Evolutionary conservation across 306 rosid species (phyloP).

Genomic region (Cicer yamashitae): DNA sequence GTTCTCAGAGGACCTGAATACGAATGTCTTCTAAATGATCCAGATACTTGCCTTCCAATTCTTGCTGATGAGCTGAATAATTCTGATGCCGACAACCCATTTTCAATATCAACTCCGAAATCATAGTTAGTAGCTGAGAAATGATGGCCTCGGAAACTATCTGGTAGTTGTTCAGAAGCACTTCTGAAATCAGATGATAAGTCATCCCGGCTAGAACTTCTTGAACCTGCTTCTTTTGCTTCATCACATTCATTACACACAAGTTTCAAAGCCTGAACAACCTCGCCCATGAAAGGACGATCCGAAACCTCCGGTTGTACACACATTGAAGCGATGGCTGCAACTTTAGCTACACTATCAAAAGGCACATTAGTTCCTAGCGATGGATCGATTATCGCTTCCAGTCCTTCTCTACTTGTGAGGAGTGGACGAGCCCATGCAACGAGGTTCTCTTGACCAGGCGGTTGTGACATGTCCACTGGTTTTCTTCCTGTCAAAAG

Average conservation of each 20-base stretch:
- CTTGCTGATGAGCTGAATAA: constrained; percentile 66
- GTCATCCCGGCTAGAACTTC: constrained; percentile 57
- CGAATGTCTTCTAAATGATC: constrained; percentile 73
- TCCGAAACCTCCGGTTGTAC: constrained; percentile 96
- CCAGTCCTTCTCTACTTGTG: constrained; percentile 79
- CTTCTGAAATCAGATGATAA: constrained; percentile 54
- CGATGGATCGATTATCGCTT: constrained; percentile 63
- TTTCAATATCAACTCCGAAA: constrained; percentile 57
- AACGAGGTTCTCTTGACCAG: constrained; percentile 94
- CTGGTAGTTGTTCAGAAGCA: constrained; percentile 57
- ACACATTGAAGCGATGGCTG: constrained; percentile 99
- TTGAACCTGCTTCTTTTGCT: constrained; percentile 67
- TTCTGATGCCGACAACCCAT: constrained; percentile 63
- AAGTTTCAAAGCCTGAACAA: constrained; percentile 92
- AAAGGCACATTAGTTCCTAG: constrained; percentile 63
- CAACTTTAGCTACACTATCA: constrained; percentile 85
- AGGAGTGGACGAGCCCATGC: constrained; percentile 95
- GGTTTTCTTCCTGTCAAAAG: constrained; percentile 91
- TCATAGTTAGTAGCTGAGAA: constrained; percentile 55
- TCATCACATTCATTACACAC: constrained; percentile 81
- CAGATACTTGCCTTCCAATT: constrained; percentile 54
- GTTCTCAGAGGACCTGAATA: constrained; percentile 78
- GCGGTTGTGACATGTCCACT: constrained; percentile 89
- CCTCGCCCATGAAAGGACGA: constrained; percentile 97
- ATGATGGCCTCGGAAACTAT: constrained; percentile 60